These are phyloP conservation scores for Boletus fagicola DNA, from an alignment of 768 basidiomycete species.

Conservation along the genomic window DNA sequence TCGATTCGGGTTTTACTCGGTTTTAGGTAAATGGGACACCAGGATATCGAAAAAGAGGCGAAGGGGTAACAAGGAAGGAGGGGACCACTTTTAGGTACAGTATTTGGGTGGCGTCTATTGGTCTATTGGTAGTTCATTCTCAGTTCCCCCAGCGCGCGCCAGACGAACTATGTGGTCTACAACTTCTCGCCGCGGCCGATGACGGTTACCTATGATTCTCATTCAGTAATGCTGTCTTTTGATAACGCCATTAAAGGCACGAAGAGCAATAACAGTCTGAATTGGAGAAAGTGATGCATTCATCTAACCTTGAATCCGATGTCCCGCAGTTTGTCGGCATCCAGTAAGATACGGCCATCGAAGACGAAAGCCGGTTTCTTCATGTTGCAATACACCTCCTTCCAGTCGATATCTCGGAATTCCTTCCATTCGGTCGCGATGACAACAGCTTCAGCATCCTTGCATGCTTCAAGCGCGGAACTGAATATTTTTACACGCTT, in stretches of 20 bases:
- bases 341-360: constrained; percentile 87
- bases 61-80: neutral
- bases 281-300: neutral
- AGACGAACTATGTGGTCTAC: constrained; percentile 18
- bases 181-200: constrained; percentile 55
- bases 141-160: neutral
- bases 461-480: constrained; percentile 85
- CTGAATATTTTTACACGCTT: constrained; percentile 78
- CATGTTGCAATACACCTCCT: constrained; percentile 80
- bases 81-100: constrained; percentile 1
- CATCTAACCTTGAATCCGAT: constrained; percentile 83
- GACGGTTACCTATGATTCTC: constrained; percentile 45
- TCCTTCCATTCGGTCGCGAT: constrained; percentile 98
- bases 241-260: constrained; percentile 9
- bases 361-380: constrained; percentile 99
- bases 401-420: constrained; percentile 92
- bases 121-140: neutral
- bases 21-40: constrained; percentile 16
- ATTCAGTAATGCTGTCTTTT: constrained; percentile 4
- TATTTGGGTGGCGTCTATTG: constrained; percentile 12
- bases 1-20: neutral
- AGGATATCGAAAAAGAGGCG: neutral
- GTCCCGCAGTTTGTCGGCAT: constrained; percentile 70
- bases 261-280: neutral
- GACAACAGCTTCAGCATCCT: constrained; percentile 87